Evolutionary conservation across 495 filamentous ascomycete genomes (phyloP).

Genomic region (Talaromyces adpressus): DNA sequence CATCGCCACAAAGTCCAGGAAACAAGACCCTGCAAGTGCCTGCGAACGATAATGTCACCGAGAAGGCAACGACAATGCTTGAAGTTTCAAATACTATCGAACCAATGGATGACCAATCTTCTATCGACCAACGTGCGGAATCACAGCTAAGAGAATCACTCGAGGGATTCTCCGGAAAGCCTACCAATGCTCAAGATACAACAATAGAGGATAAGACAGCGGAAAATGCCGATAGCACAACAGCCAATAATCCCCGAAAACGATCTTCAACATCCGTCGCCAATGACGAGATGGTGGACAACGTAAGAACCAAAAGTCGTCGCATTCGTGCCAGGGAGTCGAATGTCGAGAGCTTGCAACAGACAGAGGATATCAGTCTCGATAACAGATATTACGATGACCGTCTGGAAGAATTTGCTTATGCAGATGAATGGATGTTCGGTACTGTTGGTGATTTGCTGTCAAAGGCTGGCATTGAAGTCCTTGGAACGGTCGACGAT

Average conservation of each 20-base stretch:
- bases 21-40: not conserved
- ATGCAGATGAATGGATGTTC: slow-evolving; percentile 73
- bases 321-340: slow-evolving; percentile 74
- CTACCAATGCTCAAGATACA: slow-evolving; percentile 14
- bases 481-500: slow-evolving; percentile 34
- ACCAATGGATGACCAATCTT: slow-evolving; percentile 31
- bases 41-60: not conserved
- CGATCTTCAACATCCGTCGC: slow-evolving; percentile 44
- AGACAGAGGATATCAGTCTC: slow-evolving; percentile 46
- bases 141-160: slow-evolving; percentile 36
- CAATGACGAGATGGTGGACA: slow-evolving; percentile 44
- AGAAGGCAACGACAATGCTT: not conserved
- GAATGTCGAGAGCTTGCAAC: slow-evolving; percentile 43
- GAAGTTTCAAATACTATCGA: slow-evolving; percentile 12
- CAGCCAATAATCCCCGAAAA: slow-evolving; percentile 31
- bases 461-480: slow-evolving; percentile 56
- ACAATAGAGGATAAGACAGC: slow-evolving; percentile 15
- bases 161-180: slow-evolving; percentile 25
- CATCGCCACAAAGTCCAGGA: slow-evolving; percentile 12
- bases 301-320: slow-evolving; percentile 70
- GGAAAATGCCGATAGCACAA: slow-evolving; percentile 23
- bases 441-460: slow-evolving; percentile 59
- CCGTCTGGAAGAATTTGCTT: slow-evolving; percentile 57
- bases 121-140: slow-evolving; percentile 34
- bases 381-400: slow-evolving; percentile 67